Conservation (phyloP, 768 basidiomycete genomes). For the Chiua virens region DNA sequence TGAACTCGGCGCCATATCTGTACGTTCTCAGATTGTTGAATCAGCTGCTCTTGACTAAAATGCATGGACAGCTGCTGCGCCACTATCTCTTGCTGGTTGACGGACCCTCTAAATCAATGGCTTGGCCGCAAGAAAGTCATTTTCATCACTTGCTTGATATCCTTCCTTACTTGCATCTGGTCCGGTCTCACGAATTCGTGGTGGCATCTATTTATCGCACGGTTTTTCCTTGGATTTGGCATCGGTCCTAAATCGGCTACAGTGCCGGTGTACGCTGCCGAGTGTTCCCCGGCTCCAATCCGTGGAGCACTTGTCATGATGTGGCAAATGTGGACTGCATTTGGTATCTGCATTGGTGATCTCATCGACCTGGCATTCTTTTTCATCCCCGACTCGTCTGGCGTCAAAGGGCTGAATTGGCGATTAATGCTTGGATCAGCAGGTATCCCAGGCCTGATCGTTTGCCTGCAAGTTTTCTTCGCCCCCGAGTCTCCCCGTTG, state of each 20-base stretch:
- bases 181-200: conserved; percentile 53
- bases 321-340: no score
- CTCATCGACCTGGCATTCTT: conserved; percentile 64
- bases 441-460: conserved; percentile 50
- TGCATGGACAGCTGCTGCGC: conserved; percentile 45
- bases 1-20: conserved; percentile 65
- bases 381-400: conserved; percentile 45
- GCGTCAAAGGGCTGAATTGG: conserved; percentile 71
- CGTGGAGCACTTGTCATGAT: no score
- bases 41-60: not conserved
- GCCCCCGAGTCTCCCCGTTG: conserved; percentile 79
- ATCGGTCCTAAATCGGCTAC: conserved; percentile 60
- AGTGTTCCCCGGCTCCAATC: no score
- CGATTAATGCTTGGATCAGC: conserved; percentile 77
- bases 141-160: conserved; percentile 59
- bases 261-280: conserved; percentile 64
- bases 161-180: conserved; percentile 55
- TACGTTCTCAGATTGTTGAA: conserved; percentile 25
- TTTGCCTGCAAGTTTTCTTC: conserved; percentile 45
- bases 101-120: no score
- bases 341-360: conserved; percentile 76
- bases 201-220: conserved; percentile 56
- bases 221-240: conserved; percentile 49
- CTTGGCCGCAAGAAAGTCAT: no score
- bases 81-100: conserved; percentile 60